A percentile compares a stretch with the other conserved stretches of the same genome.
These are phyloP conservation scores for Bisporella sp. DNA, from an alignment of 2,329 filamentous ascomycete genomes.

Conservation along the genomic window DNA sequence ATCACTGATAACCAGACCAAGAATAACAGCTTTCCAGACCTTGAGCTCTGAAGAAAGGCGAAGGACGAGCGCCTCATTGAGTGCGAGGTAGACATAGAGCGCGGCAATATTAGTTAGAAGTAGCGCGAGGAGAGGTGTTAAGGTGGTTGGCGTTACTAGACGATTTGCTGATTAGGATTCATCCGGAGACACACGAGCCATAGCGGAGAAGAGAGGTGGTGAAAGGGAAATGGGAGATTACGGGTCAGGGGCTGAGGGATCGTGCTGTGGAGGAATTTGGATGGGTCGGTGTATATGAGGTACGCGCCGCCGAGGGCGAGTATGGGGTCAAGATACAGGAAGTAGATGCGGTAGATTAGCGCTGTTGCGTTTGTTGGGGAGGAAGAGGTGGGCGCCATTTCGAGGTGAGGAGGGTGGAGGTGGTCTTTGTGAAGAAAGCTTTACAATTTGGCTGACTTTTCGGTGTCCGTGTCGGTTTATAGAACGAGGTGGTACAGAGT, in stretches of 20 bases:
- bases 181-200: too few species aligned
- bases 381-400: too few species aligned
- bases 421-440: too few species aligned
- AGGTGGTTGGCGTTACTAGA: conserved; percentile 1
- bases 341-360: conserved; percentile 19
- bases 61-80: conserved; percentile 25
- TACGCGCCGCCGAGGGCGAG: conserved; percentile 17
- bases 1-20: conserved; percentile 22
- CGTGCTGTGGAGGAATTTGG: conserved; percentile 15
- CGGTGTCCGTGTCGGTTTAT: too few species aligned
- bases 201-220: conserved; percentile 9
- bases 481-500: too few species aligned
- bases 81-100: conserved; percentile 26
- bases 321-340: conserved; percentile 22
- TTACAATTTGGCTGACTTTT: too few species aligned
- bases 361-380: not conserved
- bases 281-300: conserved; percentile 14
- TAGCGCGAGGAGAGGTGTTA: conserved; percentile 18
- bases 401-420: too few species aligned
- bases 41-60: conserved; percentile 21
- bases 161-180: too few species aligned
- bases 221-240: not conserved
- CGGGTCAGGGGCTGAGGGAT: conserved; percentile 7
- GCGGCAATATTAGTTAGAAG: conserved; percentile 25
- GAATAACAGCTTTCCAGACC: conserved; percentile 23